Percentiles rank a stretch among this genome's conserved stretches.
Conservation (phyloP, 2,329 filamentous ascomycete genomes). For the Paraphoma sp. region DNA sequence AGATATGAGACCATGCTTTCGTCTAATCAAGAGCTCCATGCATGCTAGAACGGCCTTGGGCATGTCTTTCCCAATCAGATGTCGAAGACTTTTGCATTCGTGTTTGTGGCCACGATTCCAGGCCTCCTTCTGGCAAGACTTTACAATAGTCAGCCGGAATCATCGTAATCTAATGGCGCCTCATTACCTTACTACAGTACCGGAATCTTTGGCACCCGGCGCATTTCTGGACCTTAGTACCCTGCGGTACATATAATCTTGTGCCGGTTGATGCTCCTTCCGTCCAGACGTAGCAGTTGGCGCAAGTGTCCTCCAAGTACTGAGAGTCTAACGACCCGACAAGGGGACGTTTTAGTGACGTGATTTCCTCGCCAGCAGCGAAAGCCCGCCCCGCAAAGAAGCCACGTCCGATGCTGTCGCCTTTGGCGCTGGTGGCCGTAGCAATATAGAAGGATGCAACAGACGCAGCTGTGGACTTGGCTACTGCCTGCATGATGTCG, state of each 20-base stretch:
- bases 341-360: conserved; percentile 59
- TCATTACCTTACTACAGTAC: conserved; percentile 65
- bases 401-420: conserved; percentile 55
- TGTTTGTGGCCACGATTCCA: conserved; percentile 67
- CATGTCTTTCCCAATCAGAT: conserved; percentile 51
- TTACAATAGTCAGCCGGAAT: conserved; percentile 6
- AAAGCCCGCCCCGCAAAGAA: conserved; percentile 62
- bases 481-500: not conserved
- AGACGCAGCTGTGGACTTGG: not conserved
- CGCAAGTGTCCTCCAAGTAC: conserved; percentile 62
- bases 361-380: conserved; percentile 56
- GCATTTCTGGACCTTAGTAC: conserved; percentile 58
- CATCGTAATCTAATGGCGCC: not conserved
- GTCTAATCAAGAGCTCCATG: conserved; percentile 60
- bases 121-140: conserved; percentile 65
- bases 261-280: conserved; percentile 39
- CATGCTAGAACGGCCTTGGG: conserved; percentile 64
- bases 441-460: conserved; percentile 26
- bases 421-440: conserved; percentile 25
- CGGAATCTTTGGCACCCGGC: conserved; percentile 63
- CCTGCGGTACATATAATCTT: conserved; percentile 40
- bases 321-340: conserved; percentile 61
- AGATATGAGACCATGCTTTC: conserved; percentile 45
- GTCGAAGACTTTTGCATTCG: conserved; percentile 63
- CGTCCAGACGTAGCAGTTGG: conserved; percentile 61